Conservation (phyloP, 768 basidiomycete species). For the Suillus ampliporus region DNA sequence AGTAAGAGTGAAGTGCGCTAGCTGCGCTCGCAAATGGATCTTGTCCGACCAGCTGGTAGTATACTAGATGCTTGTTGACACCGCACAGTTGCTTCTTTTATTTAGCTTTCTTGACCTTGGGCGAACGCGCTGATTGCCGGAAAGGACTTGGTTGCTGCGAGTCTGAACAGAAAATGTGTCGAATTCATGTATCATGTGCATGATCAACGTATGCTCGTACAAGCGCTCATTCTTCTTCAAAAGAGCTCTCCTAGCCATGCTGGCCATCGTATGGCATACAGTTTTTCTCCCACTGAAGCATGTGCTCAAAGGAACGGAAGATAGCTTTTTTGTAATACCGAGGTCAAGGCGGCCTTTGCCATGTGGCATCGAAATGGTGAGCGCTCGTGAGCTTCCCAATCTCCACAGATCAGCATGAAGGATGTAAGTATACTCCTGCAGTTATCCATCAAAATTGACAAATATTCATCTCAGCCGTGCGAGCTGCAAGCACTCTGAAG, state of each 20-base stretch:
- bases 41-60: neutral
- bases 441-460: neutral
- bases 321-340: neutral
- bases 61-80: neutral
- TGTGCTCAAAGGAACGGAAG: neutral
- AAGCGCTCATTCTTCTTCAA: neutral
- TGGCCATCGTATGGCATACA: neutral
- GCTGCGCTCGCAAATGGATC: no score
- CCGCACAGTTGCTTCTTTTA: neutral
- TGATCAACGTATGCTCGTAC: no score
- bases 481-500: neutral
- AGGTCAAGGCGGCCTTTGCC: neutral
- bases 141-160: no score
- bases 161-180: no score
- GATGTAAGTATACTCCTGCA: neutral
- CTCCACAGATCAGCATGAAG: neutral
- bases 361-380: neutral
- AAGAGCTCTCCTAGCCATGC: neutral
- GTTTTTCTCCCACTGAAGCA: neutral
- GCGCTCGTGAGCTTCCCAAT: neutral
- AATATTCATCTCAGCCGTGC: neutral
- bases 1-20: no score
- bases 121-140: neutral
- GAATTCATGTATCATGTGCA: no score
- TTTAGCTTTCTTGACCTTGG: neutral